Percentiles rank a stretch among this genome's conserved stretches.
These are phyloP conservation scores for Saturnispora quitensis DNA, from an alignment of 805 yeast species.

Conservation along the genomic window DNA sequence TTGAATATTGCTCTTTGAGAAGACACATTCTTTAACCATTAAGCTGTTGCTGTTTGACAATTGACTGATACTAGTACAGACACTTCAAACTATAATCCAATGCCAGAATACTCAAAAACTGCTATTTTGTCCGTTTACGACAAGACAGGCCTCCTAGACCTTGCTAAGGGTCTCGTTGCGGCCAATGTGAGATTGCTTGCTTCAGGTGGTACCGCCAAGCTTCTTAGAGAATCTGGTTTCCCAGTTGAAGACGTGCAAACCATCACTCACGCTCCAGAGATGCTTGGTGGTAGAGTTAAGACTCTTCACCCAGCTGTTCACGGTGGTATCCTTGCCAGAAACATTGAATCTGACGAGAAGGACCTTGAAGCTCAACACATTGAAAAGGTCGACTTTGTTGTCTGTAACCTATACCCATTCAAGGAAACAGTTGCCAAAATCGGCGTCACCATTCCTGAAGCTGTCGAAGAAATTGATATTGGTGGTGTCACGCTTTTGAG, in stretches of 20 bases:
- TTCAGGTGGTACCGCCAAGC: conserved; percentile 93
- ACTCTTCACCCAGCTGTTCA: conserved; percentile 98
- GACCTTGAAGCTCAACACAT: conserved; percentile 86
- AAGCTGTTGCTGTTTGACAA: not conserved
- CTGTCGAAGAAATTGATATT: conserved; percentile 96
- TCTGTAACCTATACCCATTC: conserved; percentile 96
- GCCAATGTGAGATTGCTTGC: conserved; percentile 89
- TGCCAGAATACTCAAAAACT: conserved; percentile 48
- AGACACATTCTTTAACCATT: not conserved
- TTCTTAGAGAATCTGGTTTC: conserved; percentile 95
- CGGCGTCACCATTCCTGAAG: conserved; percentile 92
- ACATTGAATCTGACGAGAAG: conserved; percentile 80
- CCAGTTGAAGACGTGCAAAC: conserved; percentile 93
- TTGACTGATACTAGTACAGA: not conserved
- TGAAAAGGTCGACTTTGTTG: conserved; percentile 93
- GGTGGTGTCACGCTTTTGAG: conserved; percentile 96
- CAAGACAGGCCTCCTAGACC: conserved; percentile 91
- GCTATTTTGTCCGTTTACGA: conserved; percentile 96
- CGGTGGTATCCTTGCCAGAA: conserved; percentile 93
- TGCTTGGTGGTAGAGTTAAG: conserved; percentile 97
- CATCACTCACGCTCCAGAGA: conserved; percentile 97
- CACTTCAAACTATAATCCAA: not conserved
- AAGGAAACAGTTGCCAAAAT: conserved; percentile 94
- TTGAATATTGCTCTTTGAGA: not conserved
- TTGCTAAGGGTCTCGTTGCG: conserved; percentile 88